phyloP scores from a whole-genome alignment of 2,329 filamentous ascomycete genomes.

The Diplodia sapinea region DNA sequence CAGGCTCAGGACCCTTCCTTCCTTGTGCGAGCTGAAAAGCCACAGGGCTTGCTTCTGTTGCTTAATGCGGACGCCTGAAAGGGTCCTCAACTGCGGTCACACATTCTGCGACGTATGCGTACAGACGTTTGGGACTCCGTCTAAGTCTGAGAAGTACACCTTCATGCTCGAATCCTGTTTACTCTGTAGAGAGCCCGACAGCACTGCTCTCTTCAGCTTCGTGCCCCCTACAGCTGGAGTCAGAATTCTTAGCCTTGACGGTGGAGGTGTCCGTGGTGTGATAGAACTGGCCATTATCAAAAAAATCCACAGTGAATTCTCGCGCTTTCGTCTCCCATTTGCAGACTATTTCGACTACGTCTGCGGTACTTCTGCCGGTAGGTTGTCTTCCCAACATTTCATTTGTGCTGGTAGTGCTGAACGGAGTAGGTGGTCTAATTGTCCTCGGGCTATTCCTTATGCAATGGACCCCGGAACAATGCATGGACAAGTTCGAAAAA shows the following conservation, averaged over 20 bases:
- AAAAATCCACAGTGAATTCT: conserved; percentile 34
- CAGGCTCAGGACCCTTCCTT: conserved; percentile 12
- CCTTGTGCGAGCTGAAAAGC: conserved; percentile 34
- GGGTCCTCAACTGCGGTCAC: conserved; percentile 45
- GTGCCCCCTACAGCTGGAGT: conserved; percentile 44
- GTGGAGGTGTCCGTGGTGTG: conserved; percentile 41
- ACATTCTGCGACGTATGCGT: conserved; percentile 45
- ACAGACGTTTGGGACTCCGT: conserved; percentile 38
- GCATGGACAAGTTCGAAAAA: conserved; percentile 37
- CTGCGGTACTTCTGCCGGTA: conserved; percentile 40
- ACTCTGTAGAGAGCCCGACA: conserved; percentile 37
- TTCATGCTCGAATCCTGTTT: conserved; percentile 40
- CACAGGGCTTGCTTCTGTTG: conserved; percentile 42
- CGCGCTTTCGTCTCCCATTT: conserved; percentile 34
- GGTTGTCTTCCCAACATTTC: conserved; percentile 31
- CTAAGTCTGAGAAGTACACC: conserved; percentile 35
- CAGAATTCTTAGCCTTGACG: conserved; percentile 47
- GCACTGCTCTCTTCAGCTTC: conserved; percentile 35
- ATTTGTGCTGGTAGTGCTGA: too few species aligned
- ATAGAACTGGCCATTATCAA: conserved; percentile 37
- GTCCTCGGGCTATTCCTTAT: conserved; percentile 40
- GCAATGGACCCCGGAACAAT: conserved; percentile 36
- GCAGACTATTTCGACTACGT: conserved; percentile 39
- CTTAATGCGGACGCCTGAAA: conserved; percentile 39
- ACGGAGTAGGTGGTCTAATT: conserved; percentile 38